phyloP scores from a whole-genome alignment of 2,329 filamentous ascomycete genomes.

The Colletotrichum gigasporum region DNA sequence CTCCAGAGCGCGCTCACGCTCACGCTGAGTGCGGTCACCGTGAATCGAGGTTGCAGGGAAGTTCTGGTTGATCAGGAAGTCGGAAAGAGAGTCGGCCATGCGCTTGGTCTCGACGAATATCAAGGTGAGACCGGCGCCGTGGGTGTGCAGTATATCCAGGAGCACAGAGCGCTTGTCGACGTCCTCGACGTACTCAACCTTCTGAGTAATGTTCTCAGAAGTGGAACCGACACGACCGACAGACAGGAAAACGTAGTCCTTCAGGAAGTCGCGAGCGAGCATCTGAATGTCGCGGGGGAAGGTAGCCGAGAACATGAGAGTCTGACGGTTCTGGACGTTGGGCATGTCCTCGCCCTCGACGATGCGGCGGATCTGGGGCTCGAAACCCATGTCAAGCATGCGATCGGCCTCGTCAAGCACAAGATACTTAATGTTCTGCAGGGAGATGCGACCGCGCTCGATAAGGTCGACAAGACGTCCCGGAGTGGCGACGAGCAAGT shows the following conservation, averaged over 20 bases:
- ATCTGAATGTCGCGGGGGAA: slow-evolving; percentile 99
- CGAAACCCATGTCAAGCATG: slow-evolving; percentile 99
- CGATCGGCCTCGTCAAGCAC: slow-evolving; percentile 99
- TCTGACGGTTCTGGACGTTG: slow-evolving; percentile 82
- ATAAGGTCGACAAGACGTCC: slow-evolving; percentile 98
- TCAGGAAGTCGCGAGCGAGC: slow-evolving; percentile 97
- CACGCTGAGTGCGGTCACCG: slow-evolving; percentile 97
- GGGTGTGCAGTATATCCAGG: slow-evolving; percentile 95
- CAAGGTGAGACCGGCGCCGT: slow-evolving; percentile 86
- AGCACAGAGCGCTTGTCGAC: slow-evolving; percentile 97
- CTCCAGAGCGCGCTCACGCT: slow-evolving; percentile 97
- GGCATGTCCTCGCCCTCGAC: slow-evolving; percentile 99
- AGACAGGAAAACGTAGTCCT: slow-evolving; percentile 99
- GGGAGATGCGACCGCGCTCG: slow-evolving; percentile 96
- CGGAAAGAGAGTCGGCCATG: slow-evolving; percentile 97
- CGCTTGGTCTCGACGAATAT: slow-evolving; percentile 99
- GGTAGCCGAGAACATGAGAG: slow-evolving; percentile 99
- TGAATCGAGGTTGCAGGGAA: slow-evolving; percentile 99
- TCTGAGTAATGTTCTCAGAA: slow-evolving; percentile 99
- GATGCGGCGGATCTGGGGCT: slow-evolving; percentile 98
- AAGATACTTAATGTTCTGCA: slow-evolving; percentile 98
- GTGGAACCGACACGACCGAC: slow-evolving; percentile 98
- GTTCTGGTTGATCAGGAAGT: slow-evolving; percentile 98
- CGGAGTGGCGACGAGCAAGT: slow-evolving; percentile 95
- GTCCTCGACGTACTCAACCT: slow-evolving; percentile 97